Evolutionary conservation across 2,329 filamentous ascomycete genomes (phyloP).

Genomic region (Mycogone perniciosa): DNA sequence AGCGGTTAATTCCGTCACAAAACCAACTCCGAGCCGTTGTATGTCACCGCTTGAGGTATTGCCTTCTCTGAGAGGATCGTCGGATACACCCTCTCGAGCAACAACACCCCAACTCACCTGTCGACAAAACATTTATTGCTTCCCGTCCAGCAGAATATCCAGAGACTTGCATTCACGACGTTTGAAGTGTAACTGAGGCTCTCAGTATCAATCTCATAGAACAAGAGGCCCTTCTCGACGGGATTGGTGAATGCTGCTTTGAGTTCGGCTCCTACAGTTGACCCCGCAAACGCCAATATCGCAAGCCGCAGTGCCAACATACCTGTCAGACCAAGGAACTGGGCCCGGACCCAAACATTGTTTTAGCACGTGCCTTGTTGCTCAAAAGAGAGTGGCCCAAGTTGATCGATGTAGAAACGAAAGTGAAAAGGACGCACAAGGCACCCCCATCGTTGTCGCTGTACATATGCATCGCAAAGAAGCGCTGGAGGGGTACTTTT

Average conservation of each 20-base stretch:
- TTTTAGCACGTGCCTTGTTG: too few relatives aligned
- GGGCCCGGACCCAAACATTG: too few relatives aligned
- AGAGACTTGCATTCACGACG: constrained; percentile 7
- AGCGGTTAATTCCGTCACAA: too few relatives aligned
- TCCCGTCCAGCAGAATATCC: constrained; percentile 12
- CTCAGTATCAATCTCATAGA: constrained; percentile 12
- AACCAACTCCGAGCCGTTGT: constrained; percentile 10
- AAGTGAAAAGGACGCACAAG: too few relatives aligned
- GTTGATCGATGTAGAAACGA: too few relatives aligned
- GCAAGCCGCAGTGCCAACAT: background rate
- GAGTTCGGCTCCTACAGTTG: background rate
- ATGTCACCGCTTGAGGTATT: constrained; percentile 1
- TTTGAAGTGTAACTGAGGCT: constrained; percentile 12
- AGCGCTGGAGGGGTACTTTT: too few relatives aligned
- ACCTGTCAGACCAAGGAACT: too few relatives aligned
- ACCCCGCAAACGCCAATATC: background rate
- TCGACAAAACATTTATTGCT: background rate
- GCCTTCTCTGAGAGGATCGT: constrained; percentile 1
- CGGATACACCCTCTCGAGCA: too few relatives aligned
- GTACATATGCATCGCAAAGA: too few relatives aligned
- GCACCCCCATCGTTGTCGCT: too few relatives aligned
- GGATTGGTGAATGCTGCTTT: constrained; percentile 9
- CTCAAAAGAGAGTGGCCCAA: too few relatives aligned
- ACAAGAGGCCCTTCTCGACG: constrained; percentile 6
- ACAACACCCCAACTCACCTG: background rate